Conservation (phyloP, 2,329 filamentous ascomycete genomes). For the Monilinia polystroma region DNA sequence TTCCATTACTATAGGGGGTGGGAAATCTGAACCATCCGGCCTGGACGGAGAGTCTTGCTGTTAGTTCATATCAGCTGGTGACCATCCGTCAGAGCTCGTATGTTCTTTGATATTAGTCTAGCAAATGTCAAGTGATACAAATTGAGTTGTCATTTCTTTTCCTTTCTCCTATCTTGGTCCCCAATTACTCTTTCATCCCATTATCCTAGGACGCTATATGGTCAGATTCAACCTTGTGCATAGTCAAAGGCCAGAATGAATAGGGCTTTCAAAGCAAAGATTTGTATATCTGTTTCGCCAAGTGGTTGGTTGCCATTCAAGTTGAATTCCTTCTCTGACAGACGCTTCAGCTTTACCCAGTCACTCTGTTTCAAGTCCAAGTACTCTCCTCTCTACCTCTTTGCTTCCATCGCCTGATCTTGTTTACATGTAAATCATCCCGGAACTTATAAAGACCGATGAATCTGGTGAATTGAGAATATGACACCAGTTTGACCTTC, state of each 20-base stretch:
- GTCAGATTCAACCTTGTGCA: neutral
- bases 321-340: neutral
- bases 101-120: neutral
- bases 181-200: neutral
- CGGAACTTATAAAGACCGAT: neutral
- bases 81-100: neutral
- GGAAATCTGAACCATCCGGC: neutral
- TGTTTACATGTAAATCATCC: neutral
- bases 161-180: too few relatives aligned
- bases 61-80: neutral
- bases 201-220: neutral
- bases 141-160: neutral
- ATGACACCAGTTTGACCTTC: constrained; percentile 2
- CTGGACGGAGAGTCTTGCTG: neutral
- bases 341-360: neutral
- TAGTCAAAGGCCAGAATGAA: neutral
- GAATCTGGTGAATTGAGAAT: neutral
- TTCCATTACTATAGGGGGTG: neutral
- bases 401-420: too few relatives aligned
- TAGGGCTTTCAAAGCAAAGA: neutral
- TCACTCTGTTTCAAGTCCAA: neutral
- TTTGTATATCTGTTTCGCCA: neutral
- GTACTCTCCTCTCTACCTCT: neutral
- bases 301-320: neutral
- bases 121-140: constrained; percentile 6